A percentile compares a stretch with the other conserved stretches of the same genome.
These are phyloP conservation scores for Herpetospermum pedunculosum DNA, from an alignment of 306 rosid genomes.

Conservation along the genomic window DNA sequence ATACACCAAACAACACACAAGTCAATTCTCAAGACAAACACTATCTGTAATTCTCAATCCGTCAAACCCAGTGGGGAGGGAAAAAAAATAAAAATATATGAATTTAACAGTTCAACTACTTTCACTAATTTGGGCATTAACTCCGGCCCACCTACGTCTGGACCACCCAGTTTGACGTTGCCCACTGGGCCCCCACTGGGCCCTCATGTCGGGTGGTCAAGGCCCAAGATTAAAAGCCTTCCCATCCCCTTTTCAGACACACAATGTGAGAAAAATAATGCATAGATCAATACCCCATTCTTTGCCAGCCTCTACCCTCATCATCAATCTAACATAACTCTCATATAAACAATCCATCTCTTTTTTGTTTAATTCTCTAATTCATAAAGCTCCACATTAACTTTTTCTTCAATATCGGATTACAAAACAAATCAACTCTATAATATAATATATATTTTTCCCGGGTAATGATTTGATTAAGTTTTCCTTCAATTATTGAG, in stretches of 20 bases:
- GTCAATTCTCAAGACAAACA: neutral
- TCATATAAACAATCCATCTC: neutral
- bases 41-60: neutral
- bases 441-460: neutral
- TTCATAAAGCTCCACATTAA: neutral
- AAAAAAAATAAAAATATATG: neutral
- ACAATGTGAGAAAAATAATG: constrained; percentile 2
- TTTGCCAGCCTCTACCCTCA: neutral
- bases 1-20: neutral
- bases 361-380: neutral
- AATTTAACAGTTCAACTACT: constrained; percentile 1
- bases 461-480: neutral
- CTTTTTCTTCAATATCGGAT: neutral
- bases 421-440: neutral
- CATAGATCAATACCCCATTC: neutral
- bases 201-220: constrained; percentile 78
- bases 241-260: constrained; percentile 5
- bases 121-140: constrained; percentile 10
- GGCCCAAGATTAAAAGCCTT: constrained; percentile 21
- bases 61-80: neutral
- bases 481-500: neutral
- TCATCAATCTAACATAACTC: constrained; percentile 8
- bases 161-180: constrained; percentile 37
- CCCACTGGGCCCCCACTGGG: constrained; percentile 6
- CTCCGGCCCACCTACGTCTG: constrained; percentile 20